Evolutionary conservation across 2,329 filamentous ascomycete genomes (phyloP), one percentile per base, ranked within the genome.

Genomic region (Chaetomiaceae sp.): DNA sequence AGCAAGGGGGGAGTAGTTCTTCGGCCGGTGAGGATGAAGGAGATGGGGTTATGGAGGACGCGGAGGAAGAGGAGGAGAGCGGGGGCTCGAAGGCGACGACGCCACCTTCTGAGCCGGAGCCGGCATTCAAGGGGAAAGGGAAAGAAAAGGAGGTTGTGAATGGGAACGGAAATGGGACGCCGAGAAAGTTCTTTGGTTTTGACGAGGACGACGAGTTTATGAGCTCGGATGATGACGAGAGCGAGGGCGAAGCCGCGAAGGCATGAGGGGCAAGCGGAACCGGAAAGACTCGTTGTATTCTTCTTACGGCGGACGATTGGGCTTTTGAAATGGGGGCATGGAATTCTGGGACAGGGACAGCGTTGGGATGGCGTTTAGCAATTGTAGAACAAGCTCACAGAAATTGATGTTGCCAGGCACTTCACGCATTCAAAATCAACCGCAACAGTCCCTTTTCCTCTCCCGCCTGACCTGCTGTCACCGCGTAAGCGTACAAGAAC

Each of bases 131-230:
- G 57, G 66, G 53, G 58, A 73, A 74, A 59, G 65, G 41, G 16
- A 73, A 74, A 53, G 66, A 55, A 42, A 74, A 71, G 53, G 66
- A 54, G 61, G 66, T 65, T 44, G 65, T 21, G 52, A 73, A 72
- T 53, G 66, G 40, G 53, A 66, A 42, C 60, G 67, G 43, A 53
- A 66, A 41, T 62, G 67, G 57, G 58, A 72, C 73, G 59, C 66
- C 66, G 16, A 73, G 62, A 63, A 73, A 77, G 0, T 89, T 90
- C 64, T 87, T 85, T 62, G 87, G 87, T 0, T 92, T 90, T 70
- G 87, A 90, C 57, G 86, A 91, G 30, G 85, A 89, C 49, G 86
- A 90, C 42, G 85, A 88, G 62, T 86, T 85, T 58, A 82, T 86
- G 79, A 86, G 82, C 61, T 84, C 80, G 9, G 79, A 80, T 47